A percentile compares a stretch with the other conserved stretches of the same genome.
These are phyloP conservation scores for Microsporum canis DNA, from an alignment of 2,329 filamentous ascomycete genomes.

Conservation along the genomic window DNA sequence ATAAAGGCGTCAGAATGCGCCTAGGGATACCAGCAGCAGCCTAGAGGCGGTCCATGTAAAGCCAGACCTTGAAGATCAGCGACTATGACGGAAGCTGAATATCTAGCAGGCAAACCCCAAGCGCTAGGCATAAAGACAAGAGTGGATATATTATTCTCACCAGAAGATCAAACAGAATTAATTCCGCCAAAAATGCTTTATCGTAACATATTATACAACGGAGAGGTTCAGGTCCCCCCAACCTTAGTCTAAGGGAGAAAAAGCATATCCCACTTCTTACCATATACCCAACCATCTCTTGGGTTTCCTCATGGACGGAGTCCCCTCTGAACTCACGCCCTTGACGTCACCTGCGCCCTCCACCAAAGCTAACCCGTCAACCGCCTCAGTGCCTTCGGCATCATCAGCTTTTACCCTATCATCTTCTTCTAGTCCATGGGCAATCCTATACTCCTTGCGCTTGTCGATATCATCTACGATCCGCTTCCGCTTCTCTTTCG, in stretches of 20 bases:
- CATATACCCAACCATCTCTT: conserved; percentile 85
- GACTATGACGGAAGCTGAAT: background rate
- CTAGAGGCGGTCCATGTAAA: background rate
- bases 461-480: conserved; percentile 80
- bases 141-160: background rate
- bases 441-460: conserved; percentile 71
- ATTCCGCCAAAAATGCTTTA: conserved; percentile 5
- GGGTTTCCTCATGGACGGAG: conserved; percentile 38
- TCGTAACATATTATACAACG: conserved; percentile 1
- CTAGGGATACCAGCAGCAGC: background rate
- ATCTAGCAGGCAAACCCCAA: background rate
- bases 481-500: conserved; percentile 58
- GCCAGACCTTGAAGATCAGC: background rate
- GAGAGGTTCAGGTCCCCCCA: background rate
- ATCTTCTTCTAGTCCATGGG: conserved; percentile 61
- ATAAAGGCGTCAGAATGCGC: background rate
- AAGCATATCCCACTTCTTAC: conserved; percentile 28
- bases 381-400: background rate
- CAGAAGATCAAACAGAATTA: conserved; percentile 11
- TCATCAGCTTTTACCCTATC: conserved; percentile 25
- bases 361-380: background rate
- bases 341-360: conserved; percentile 19
- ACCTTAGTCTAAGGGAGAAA: background rate
- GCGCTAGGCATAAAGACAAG: background rate
- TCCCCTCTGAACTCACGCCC: conserved; percentile 16